A percentile compares a stretch with the other conserved stretches of the same genome.
Conservation (phyloP, 202 grass and related monocot species). For the Panicum hallii region DNA sequence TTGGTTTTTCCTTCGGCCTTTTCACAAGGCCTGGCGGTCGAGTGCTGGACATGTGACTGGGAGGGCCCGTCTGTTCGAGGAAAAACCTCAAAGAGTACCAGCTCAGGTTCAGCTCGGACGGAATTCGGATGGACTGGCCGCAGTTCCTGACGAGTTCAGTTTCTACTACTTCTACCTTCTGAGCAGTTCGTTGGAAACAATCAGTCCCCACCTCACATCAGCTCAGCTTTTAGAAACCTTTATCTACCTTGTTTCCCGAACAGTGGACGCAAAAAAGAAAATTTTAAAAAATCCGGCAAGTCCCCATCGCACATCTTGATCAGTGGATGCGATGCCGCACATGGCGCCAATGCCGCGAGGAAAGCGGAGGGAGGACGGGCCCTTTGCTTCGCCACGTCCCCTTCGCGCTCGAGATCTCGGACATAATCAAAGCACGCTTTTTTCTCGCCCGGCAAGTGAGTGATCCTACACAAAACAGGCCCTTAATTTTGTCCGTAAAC, state of each 20-base stretch:
- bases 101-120: not conserved
- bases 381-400: not conserved
- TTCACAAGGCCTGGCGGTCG: not conserved
- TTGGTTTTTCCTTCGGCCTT: not conserved
- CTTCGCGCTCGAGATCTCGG: conserved; percentile 37
- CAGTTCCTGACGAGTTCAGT: not conserved
- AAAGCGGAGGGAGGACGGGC: not conserved
- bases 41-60: not conserved
- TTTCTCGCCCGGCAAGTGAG: not conserved
- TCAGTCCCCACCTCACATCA: not conserved
- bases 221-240: not conserved
- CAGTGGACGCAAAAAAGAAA: not conserved
- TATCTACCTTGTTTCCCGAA: not conserved
- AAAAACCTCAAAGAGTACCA: not conserved
- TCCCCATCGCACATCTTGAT: no score
- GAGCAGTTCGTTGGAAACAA: not conserved
- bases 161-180: not conserved
- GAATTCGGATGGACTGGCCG: not conserved
- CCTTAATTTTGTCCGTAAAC: not conserved
- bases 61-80: not conserved
- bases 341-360: conserved; percentile 26
- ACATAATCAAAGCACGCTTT: conserved; percentile 22
- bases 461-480: not conserved
- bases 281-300: not conserved
- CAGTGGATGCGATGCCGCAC: conserved; percentile 40